Percentiles rank a stretch among this genome's conserved stretches.
These are phyloP conservation scores for Aaosphaeria pasadenensis DNA, from an alignment of 2,329 filamentous ascomycete species.

Conservation along the genomic window DNA sequence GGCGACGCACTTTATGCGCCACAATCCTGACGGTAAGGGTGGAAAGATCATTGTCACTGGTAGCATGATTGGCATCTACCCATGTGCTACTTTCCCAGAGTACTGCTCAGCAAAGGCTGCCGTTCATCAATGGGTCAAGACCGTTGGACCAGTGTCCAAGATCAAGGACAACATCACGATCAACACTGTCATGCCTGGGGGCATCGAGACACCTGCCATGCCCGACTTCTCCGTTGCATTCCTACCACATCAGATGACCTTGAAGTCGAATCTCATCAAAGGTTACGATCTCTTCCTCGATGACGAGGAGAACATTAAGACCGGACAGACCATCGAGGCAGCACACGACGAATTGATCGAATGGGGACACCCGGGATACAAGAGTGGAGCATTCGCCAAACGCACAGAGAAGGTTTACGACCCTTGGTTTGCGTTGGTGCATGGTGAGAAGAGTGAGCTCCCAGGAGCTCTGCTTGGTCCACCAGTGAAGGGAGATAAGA, in stretches of 20 bases:
- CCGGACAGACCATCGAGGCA: constrained; percentile 45
- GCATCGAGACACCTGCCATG: constrained; percentile 42
- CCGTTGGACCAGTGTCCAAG: constrained; percentile 11
- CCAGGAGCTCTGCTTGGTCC: constrained; percentile 32
- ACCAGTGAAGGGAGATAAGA: constrained; percentile 15
- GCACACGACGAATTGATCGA: constrained; percentile 39
- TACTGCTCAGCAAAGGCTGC: constrained; percentile 54
- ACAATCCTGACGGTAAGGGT: constrained; percentile 41
- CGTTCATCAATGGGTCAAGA: constrained; percentile 27
- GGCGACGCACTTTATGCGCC: constrained; percentile 53
- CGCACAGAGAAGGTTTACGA: constrained; percentile 47
- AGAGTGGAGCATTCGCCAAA: constrained; percentile 42
- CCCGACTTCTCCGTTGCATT: constrained; percentile 34
- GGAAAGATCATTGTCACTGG: constrained; percentile 47
- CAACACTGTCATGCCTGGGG: constrained; percentile 49
- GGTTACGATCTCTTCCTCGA: constrained; percentile 45
- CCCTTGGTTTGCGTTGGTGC: constrained; percentile 44
- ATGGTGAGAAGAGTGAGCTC: constrained; percentile 44
- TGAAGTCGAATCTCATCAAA: constrained; percentile 41
- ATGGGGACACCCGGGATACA: constrained; percentile 34
- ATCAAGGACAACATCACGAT: constrained; percentile 48
- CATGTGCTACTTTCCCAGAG: constrained; percentile 46
- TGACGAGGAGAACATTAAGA: constrained; percentile 38
- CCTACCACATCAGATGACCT: constrained; percentile 30
- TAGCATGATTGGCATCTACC: constrained; percentile 44